Evolutionary conservation across 768 basidiomycete genomes (phyloP), one percentile per base, ranked within the genome.

Genomic region (Hygrophoropsis aurantiaca): DNA sequence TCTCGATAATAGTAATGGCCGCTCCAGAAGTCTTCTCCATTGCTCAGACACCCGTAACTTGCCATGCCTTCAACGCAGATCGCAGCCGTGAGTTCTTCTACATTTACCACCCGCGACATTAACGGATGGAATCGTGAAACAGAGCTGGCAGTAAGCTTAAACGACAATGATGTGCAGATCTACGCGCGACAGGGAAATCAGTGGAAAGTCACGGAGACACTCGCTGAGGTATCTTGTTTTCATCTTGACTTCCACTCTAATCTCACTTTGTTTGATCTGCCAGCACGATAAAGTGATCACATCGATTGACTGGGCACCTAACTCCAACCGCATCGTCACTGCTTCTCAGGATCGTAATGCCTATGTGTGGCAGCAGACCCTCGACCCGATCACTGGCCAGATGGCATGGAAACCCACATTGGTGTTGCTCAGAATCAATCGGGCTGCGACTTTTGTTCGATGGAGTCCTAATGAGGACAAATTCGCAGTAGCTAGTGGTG

Each of bases 401-500:
- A 62, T 77, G 42, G 60, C 80, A 45, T 99, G 97, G 97, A 94
- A 94, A 69, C 97, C 97, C 3, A 95, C 94, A 2, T 78, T 99
- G n/a, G 97, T 98, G 18, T 66, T 98, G 49, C 79, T 99, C 44
- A 80, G 94, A 47, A 87, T 99, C 74, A 98, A 97, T 68, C 77
- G 97, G 35, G 94, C 97, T 1, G 97, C 97, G 1, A 99, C 97
- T 1, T 82, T 81, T 59, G 97, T 97, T 42, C 78, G 87, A 56
- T 99, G 97, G 97, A 94, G 90, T 66, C 97, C 97, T 2, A 84
- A 87, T 55, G 97, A 98, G 66, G 91, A 97, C 69, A 99, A 99
- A 68, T 99, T 99, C 61, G 97, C 97, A 5, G 97, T 99, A 13
- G 94, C 93, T 3, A 94, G 90, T 55, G 97, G 97, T 51, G 97